Evolutionary conservation across 106 monocot genomes (phyloP), one percentile per base, ranked within the genome.

Genomic region (Iris macrosiphon): DNA sequence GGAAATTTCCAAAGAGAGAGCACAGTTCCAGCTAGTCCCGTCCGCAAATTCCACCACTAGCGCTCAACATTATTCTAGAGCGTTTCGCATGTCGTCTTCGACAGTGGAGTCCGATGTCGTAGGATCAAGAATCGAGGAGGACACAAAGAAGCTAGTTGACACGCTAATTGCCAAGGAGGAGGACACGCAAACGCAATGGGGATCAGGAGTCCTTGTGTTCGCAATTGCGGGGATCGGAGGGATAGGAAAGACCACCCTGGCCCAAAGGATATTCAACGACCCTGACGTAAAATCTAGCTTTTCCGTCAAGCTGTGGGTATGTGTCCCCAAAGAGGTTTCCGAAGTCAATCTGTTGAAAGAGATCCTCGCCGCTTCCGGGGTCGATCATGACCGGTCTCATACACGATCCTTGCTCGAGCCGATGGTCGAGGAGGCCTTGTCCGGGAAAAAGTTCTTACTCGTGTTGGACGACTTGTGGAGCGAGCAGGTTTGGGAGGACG

Each of bases 211-310:
- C 45, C 45, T 4, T 20, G 45, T 19, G 6, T 13, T 56, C 45
- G 55, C 43, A 14, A 44, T 67, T 14, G 16, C 24, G 33, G 74
- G 74, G 6, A 45, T 54, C 4, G 74, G 52, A 8, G 74, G 75
- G 11, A 50, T 63, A 24, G 68, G 75, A 4, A 66, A 73, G 33
- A 66, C 73, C 15, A 40, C 73, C 22, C 39, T 66, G 10, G 73
- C 59, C 19, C 49, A 52, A 20, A 45, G 24, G 21, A 35, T 66
- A 6, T 59, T 60, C 52, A 64, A 66, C 26, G 57, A 56, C 27
- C 21, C 31, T 4, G 43, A 18, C 18, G 49, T 64, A 9, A 23
- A 46, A 17, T 13, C 26, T 30, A 13, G 54, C 25, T 67, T 66
- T 15, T n/a, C 52, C 6, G 17, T 29, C 12, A 49, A 23, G 45